These are phyloP conservation scores for Suillus discolor DNA, from an alignment of 768 basidiomycete genomes.

Conservation along the genomic window DNA sequence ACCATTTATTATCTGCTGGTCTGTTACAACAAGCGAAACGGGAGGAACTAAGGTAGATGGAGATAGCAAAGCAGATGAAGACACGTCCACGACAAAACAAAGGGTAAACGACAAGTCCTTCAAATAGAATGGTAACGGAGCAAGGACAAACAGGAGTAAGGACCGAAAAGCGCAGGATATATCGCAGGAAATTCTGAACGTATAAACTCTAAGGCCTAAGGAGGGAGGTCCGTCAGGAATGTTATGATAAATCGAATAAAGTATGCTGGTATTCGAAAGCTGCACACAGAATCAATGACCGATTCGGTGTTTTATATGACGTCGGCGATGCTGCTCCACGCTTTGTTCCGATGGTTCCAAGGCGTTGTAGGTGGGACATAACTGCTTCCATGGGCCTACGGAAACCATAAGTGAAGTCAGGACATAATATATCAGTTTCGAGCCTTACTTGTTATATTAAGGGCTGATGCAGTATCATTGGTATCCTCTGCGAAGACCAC, in stretches of 20 bases:
- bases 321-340: neutral
- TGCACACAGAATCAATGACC: neutral
- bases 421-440: neutral
- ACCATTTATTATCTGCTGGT: too few relatives aligned
- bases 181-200: too few relatives aligned
- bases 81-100: too few relatives aligned
- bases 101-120: too few relatives aligned
- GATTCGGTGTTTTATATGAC: neutral
- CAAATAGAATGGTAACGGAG: too few relatives aligned
- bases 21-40: too few relatives aligned
- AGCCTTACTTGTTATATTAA: slow-evolving; percentile 23
- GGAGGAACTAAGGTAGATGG: too few relatives aligned
- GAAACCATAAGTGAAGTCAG: neutral
- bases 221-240: too few relatives aligned
- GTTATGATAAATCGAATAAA: neutral
- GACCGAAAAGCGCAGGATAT: too few relatives aligned
- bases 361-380: slow-evolving; percentile 11
- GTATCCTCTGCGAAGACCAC: slow-evolving; percentile 41
- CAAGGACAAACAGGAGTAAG: too few relatives aligned
- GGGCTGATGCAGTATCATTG: slow-evolving; percentile 20
- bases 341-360: neutral
- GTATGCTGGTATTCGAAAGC: neutral
- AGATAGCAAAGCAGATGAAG: too few relatives aligned
- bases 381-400: slow-evolving; percentile 6
- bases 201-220: too few relatives aligned